Percentiles rank a stretch among this genome's conserved stretches.
Evolutionary conservation across 2,329 filamentous ascomycete species (phyloP).

Genomic region (Calonectria crousiana): DNA sequence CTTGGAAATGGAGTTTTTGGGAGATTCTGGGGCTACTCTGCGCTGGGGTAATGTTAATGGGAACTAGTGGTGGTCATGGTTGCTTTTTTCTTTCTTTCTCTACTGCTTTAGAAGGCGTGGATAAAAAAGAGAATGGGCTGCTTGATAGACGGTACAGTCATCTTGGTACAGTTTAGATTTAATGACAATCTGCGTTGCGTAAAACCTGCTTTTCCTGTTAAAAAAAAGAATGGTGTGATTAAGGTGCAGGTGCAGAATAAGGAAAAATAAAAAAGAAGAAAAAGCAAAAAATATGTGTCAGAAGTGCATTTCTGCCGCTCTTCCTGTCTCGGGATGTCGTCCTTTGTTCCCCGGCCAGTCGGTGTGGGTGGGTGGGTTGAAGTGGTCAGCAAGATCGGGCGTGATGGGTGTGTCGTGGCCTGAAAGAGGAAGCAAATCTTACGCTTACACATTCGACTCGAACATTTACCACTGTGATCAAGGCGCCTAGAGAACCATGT

Average conservation of each 20-base stretch:
- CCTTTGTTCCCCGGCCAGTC: background rate
- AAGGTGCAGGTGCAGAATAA: background rate
- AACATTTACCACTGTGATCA: background rate
- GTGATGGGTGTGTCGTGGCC: background rate
- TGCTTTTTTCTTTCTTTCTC: background rate
- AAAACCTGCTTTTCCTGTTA: background rate
- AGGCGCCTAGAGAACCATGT: background rate
- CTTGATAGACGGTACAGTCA: background rate
- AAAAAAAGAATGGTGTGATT: background rate
- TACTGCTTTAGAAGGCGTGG: slow-evolving; percentile 3
- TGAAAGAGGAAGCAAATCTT: background rate
- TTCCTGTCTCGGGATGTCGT: background rate
- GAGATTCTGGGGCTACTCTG: background rate
- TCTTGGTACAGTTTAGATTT: background rate
- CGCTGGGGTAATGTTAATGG: background rate
- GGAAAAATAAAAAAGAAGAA: background rate
- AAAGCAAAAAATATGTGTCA: background rate
- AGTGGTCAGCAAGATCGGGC: background rate
- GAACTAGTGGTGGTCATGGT: background rate
- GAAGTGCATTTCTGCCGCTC: background rate
- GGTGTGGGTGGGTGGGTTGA: background rate
- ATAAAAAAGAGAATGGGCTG: slow-evolving; percentile 9
- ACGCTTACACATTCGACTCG: background rate
- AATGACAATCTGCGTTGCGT: slow-evolving; percentile 25
- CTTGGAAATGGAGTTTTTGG: slow-evolving; percentile 3